Conservation (phyloP, 208 protist genomes). For the Trypanosomatidae sp. region DNA sequence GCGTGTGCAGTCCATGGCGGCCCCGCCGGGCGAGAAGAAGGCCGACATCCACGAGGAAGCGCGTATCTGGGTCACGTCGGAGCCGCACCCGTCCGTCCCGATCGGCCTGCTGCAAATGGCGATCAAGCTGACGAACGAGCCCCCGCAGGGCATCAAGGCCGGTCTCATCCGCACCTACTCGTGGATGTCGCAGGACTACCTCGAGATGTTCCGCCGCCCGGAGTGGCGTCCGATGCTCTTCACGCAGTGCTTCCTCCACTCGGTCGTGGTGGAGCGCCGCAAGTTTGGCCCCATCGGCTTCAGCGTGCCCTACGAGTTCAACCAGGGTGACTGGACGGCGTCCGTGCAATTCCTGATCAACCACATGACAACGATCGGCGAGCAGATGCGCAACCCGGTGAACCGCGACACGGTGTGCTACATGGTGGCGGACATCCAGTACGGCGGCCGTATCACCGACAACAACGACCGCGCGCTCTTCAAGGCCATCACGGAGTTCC, state of each 20-base stretch:
- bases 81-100: slow-evolving; percentile 94
- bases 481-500: slow-evolving; percentile 97
- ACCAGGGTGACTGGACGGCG: slow-evolving; percentile 96
- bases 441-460: slow-evolving; percentile 99
- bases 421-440: slow-evolving; percentile 99
- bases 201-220: slow-evolving; percentile 95
- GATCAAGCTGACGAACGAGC: slow-evolving; percentile 99
- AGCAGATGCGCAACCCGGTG: slow-evolving; percentile 92
- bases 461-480: slow-evolving; percentile 98
- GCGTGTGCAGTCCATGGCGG: slow-evolving; percentile 72
- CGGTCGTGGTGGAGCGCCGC: slow-evolving; percentile 96
- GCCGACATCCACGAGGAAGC: slow-evolving; percentile 91
- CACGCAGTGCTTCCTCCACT: slow-evolving; percentile 97
- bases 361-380: slow-evolving; percentile 96
- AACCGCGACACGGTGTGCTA: slow-evolving; percentile 96
- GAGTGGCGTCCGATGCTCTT: slow-evolving; percentile 98
- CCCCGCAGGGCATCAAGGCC: slow-evolving; percentile 97
- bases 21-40: slow-evolving; percentile 74
- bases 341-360: slow-evolving; percentile 97
- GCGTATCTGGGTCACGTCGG: slow-evolving; percentile 96
- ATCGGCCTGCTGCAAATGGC: slow-evolving; percentile 97
- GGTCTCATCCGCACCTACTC: slow-evolving; percentile 96
- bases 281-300: slow-evolving; percentile 99
- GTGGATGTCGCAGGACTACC: slow-evolving; percentile 96
- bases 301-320: slow-evolving; percentile 99